A percentile compares a stretch with the other conserved stretches of the same genome.
Evolutionary conservation across 352 stramenopile genomes (phyloP).

Genomic region (Globisporangium heterothallicum): DNA sequence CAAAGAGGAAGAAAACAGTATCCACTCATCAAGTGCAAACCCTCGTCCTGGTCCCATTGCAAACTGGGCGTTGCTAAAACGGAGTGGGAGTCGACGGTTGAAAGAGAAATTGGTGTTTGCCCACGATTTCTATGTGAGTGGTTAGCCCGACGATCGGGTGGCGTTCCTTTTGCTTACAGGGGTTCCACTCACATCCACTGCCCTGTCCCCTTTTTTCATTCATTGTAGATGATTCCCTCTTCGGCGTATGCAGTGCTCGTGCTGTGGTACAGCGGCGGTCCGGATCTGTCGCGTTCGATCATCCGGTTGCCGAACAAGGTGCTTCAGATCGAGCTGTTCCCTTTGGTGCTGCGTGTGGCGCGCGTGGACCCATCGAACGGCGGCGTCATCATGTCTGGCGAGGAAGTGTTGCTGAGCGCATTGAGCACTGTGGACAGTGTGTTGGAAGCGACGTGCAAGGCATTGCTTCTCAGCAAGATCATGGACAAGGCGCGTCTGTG

Average conservation of each 20-base stretch:
- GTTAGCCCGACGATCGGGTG: too few relatives aligned
- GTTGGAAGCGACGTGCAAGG: constrained; percentile 68
- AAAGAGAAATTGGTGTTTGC: constrained; percentile 70
- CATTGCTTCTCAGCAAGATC: constrained; percentile 62
- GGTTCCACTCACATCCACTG: too few relatives aligned
- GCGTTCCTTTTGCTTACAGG: too few relatives aligned
- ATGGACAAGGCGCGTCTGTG: constrained; percentile 72
- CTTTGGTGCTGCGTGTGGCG: constrained; percentile 70
- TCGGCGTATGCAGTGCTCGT: constrained; percentile 61
- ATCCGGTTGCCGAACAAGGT: constrained; percentile 31
- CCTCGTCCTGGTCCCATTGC: constrained; percentile 62
- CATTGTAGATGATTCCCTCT: constrained; percentile 60
- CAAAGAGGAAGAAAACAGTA: not conserved
- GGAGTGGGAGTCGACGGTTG: constrained; percentile 64
- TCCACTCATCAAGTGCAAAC: not conserved
- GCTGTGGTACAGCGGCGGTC: constrained; percentile 76
- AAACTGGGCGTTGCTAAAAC: constrained; percentile 75
- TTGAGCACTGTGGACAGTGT: constrained; percentile 57
- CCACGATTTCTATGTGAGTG: constrained; percentile 74
- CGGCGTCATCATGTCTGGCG: constrained; percentile 68
- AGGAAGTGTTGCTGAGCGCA: constrained; percentile 68
- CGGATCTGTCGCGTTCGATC: constrained; percentile 53
- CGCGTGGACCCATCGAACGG: constrained; percentile 64
- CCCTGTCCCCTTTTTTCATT: too few relatives aligned
- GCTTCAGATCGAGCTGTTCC: constrained; percentile 72